Conservation (phyloP, 208 protist genomes). For the Zelonia costaricensis region DNA sequence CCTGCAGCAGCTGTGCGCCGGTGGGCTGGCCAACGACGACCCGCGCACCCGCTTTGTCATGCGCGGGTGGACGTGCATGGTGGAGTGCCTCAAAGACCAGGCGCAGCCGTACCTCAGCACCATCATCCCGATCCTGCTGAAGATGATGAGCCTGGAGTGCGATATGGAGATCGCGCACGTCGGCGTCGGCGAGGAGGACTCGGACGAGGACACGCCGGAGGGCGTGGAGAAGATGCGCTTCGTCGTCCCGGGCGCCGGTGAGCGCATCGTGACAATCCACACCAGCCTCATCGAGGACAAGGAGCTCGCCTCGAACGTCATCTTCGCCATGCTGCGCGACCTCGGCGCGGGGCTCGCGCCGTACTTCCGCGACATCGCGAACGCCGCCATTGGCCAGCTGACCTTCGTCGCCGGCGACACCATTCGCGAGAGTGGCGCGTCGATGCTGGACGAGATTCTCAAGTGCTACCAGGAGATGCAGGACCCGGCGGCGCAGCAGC, state of each 20-base stretch:
- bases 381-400: slow-evolving; percentile 61
- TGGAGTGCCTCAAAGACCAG: slow-evolving; percentile 78
- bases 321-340: slow-evolving; percentile 71
- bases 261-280: slow-evolving; percentile 74
- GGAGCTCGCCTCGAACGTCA: slow-evolving; percentile 74
- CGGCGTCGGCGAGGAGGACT: slow-evolving; percentile 61
- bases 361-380: slow-evolving; percentile 71
- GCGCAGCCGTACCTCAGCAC: slow-evolving; percentile 71
- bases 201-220: slow-evolving; percentile 45
- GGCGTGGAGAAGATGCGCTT: slow-evolving; percentile 58
- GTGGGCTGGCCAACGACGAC: slow-evolving; percentile 63
- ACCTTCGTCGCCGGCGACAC: slow-evolving; percentile 55
- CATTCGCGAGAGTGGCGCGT: slow-evolving; percentile 72
- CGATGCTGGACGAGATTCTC: slow-evolving; percentile 74
- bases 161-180: slow-evolving; percentile 65
- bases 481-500: slow-evolving; percentile 36
- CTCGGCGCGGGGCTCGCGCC: slow-evolving; percentile 48
- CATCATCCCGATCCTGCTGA: slow-evolving; percentile 76
- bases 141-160: slow-evolving; percentile 75
- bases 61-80: slow-evolving; percentile 91
- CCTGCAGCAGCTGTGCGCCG: slow-evolving; percentile 42
- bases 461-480: slow-evolving; percentile 46
- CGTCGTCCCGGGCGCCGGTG: slow-evolving; percentile 72
- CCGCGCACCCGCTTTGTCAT: slow-evolving; percentile 73
- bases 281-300: slow-evolving; percentile 90